Base-by-base conservation (phyloP, 768 basidiomycete genomes). In the Suillus tomentosus region DNA sequence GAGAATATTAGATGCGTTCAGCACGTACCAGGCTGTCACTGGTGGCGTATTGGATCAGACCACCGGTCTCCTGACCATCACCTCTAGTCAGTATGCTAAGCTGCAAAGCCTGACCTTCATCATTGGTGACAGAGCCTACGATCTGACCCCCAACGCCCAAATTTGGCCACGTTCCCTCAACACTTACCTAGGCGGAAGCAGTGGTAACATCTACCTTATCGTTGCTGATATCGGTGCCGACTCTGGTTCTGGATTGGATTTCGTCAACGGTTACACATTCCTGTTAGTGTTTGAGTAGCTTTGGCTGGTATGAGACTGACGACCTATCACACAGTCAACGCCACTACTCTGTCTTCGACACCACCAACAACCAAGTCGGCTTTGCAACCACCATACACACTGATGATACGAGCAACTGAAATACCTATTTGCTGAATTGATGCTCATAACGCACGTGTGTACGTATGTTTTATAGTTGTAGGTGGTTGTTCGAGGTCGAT, bases 311-410 rank as follows among this genome's bases (percentile, higher is more conserved):
- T 27, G 0, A 34, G 14, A 50, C 36, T 54, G 22, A 37, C 9
- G 9, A 45, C 31, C 36, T 63, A 27, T 22, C 22, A 37, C 5
- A 56, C 24, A 73, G 74, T 5, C 75, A 84, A 67, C 78, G 83
- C 34, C 83, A 73, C 73, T 83, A 82, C 65, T 74, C 74, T 61
- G 71, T 82, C 15, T 82, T 69, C 65, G 80, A 84, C 66, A 75
- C 78, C 24, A 67, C 67, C 19, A 80, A 82, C 66, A 58, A 55
- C 24, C 77, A 63, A 9, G 70, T 82, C 19, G 83, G 82, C 14
- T 74, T 84, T 56, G 82, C 82, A 1, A 71, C 55, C 43, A 81
- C 81, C 0, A 0, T 43, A 0, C 73, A 78, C 64, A 83, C 82
- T 1, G 0, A 54, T 3, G 48, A 66, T 1, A 53, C 1, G 0